These are phyloP conservation scores for Rhodotorula toruloides DNA, from an alignment of 768 basidiomycete species.

Conservation along the genomic window DNA sequence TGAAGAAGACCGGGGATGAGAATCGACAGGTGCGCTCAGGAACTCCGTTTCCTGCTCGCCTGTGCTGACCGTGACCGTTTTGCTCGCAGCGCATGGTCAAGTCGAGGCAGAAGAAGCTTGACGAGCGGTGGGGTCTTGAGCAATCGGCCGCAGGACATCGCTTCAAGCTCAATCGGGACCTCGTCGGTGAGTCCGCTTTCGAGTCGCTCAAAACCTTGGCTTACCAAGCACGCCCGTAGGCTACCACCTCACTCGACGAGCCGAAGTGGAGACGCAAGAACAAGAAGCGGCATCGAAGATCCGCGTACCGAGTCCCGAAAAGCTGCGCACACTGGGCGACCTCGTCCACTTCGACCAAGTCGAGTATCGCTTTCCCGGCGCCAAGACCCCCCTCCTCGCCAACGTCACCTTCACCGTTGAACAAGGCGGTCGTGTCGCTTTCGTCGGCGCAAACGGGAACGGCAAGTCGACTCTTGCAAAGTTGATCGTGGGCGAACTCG, in stretches of 20 bases:
- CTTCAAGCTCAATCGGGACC: constrained; percentile 60
- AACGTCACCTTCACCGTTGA: constrained; percentile 49
- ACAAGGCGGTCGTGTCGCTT: constrained; percentile 49
- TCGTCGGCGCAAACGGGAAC: constrained; percentile 56
- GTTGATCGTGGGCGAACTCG: constrained; percentile 46
- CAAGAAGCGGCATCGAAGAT: too few species aligned
- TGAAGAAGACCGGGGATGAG: constrained; percentile 60
- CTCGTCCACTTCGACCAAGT: constrained; percentile 50
- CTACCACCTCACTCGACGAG: constrained; percentile 49
- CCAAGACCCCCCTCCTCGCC: constrained; percentile 43
- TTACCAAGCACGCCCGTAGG: neutral
- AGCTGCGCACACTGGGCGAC: constrained; percentile 45
- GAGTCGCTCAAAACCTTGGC: too few species aligned
- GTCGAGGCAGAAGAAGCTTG: constrained; percentile 59
- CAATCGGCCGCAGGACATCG: constrained; percentile 51
- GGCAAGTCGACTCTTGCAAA: constrained; percentile 59
- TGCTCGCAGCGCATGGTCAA: constrained; percentile 54
- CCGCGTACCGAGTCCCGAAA: constrained; percentile 47
- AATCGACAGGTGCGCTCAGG: too few species aligned
- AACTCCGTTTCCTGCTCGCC: too few species aligned
- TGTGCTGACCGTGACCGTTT: too few species aligned
- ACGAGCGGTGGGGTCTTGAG: constrained; percentile 49
- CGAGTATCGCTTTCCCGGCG: constrained; percentile 46
- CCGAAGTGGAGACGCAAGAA: constrained; percentile 50
- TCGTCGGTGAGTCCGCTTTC: constrained; percentile 44